These are phyloP conservation scores for Globisporangium yorkense DNA, from an alignment of 352 stramenopile genomes.

Conservation along the genomic window DNA sequence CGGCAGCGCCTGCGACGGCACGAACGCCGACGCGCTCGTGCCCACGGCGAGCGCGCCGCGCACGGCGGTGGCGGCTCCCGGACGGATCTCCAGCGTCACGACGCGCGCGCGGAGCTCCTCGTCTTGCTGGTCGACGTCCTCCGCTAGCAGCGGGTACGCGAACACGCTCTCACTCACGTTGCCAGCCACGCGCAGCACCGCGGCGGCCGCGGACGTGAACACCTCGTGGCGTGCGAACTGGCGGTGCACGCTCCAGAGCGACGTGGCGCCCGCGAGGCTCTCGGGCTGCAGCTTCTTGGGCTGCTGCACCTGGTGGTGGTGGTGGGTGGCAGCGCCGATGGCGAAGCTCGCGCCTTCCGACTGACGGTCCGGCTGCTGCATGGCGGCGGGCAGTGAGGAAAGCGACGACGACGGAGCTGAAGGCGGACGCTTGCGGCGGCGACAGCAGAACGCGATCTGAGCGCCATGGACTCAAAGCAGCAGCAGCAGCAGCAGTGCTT, in stretches of 20 bases:
- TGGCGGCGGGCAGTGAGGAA: slow-evolving; percentile 1
- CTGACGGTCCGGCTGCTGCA: slow-evolving; percentile 25
- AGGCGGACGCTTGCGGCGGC: background rate
- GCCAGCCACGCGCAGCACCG: slow-evolving; percentile 49
- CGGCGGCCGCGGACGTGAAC: slow-evolving; percentile 52
- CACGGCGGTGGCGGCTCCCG: slow-evolving; percentile 46
- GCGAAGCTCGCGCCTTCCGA: slow-evolving; percentile 21
- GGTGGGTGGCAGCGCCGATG: slow-evolving; percentile 9
- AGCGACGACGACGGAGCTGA: background rate
- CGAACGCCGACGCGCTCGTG: slow-evolving; percentile 36
- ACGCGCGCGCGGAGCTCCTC: slow-evolving; percentile 37
- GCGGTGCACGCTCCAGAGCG: slow-evolving; percentile 27
- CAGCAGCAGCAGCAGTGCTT: too few species aligned
- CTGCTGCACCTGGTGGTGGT: slow-evolving; percentile 17
- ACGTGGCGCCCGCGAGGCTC: slow-evolving; percentile 2
- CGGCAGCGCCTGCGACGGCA: slow-evolving; percentile 69
- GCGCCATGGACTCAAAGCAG: too few species aligned
- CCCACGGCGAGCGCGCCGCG: slow-evolving; percentile 55
- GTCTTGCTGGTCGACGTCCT: slow-evolving; percentile 7
- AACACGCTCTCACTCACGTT: slow-evolving; percentile 63
- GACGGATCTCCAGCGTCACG: slow-evolving; percentile 54
- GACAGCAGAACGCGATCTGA: background rate
- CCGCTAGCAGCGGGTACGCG: slow-evolving; percentile 44
- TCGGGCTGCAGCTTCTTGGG: slow-evolving; percentile 7
- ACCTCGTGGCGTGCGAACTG: slow-evolving; percentile 31